Evolutionary conservation across 768 basidiomycete genomes (phyloP).

Genomic region (Termitomyces sp.): DNA sequence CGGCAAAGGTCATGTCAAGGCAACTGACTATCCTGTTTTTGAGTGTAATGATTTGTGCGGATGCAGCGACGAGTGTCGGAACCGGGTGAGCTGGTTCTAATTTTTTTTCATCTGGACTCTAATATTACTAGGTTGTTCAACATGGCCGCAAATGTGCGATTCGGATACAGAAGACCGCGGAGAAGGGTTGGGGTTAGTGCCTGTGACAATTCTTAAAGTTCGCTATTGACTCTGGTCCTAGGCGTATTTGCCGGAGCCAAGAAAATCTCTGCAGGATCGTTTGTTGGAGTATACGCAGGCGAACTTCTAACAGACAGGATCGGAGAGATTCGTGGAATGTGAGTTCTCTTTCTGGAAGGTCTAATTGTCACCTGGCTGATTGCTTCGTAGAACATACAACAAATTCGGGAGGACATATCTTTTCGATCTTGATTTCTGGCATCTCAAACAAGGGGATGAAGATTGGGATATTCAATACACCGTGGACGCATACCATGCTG

Average conservation of each 20-base stretch:
- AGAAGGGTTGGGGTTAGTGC: conserved; percentile 82
- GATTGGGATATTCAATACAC: conserved; percentile 43
- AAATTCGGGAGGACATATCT: conserved; percentile 72
- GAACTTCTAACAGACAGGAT: conserved; percentile 71
- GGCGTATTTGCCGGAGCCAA: conserved; percentile 67
- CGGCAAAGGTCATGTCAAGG: conserved; percentile 46
- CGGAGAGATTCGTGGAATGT: conserved; percentile 65
- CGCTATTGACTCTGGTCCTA: conserved; percentile 20
- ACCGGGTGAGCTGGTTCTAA: conserved; percentile 51
- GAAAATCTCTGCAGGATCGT: conserved; percentile 64
- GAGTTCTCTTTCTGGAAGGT: conserved; percentile 19
- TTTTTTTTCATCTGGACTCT: not conserved
- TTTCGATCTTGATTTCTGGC: conserved; percentile 76
- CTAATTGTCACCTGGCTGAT: conserved; percentile 1
- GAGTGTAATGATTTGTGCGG: conserved; percentile 83
- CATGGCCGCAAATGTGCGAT: conserved; percentile 63
- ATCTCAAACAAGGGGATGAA: conserved; percentile 38
- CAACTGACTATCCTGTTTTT: conserved; percentile 58
- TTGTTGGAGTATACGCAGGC: conserved; percentile 81
- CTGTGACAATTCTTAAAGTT: not conserved
- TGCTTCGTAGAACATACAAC: conserved; percentile 56
- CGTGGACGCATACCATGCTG: conserved; percentile 86
- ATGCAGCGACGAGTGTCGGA: conserved; percentile 77
- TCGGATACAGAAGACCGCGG: conserved; percentile 59
- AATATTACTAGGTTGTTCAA: conserved; percentile 64